Evolutionary conservation across 371 early-diverging fungal species (phyloP).

Genomic region (Mortierella sp.): DNA sequence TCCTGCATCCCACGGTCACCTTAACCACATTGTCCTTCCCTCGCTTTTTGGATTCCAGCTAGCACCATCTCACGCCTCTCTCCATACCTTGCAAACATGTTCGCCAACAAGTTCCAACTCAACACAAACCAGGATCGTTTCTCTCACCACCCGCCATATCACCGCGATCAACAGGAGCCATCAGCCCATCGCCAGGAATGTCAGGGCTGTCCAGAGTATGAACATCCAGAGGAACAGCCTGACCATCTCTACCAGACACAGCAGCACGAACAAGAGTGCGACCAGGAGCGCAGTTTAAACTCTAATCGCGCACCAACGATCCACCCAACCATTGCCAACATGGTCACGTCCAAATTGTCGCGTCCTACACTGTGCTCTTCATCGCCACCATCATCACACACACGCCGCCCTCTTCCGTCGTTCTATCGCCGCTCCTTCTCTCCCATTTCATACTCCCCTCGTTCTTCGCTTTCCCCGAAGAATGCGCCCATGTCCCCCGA

Average conservation of each 20-base stretch:
- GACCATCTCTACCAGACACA: conserved; percentile 1
- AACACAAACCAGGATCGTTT: conserved; percentile 1
- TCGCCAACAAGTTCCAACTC: conserved; percentile 30
- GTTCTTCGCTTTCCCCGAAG: conserved; percentile 17
- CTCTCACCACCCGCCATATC: background rate
- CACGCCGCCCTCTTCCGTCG: conserved; percentile 4
- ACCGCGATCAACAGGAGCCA: background rate
- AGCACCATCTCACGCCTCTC: background rate
- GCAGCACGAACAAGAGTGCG: conserved; percentile 1
- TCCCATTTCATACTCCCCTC: conserved; percentile 13
- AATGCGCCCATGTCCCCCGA: conserved; percentile 22
- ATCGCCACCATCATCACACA: conserved; percentile 19
- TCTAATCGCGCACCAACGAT: conserved; percentile 15
- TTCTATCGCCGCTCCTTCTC: conserved; percentile 19
- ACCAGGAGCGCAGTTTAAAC: conserved; percentile 4
- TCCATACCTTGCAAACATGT: conserved; percentile 7
- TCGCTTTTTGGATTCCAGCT: background rate
- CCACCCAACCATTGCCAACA: conserved; percentile 42
- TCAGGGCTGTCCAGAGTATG: background rate
- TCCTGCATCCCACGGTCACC: no score
- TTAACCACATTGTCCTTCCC: no score
- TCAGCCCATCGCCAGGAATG: conserved; percentile 1
- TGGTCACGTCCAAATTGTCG: conserved; percentile 14
- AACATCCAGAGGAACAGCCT: background rate
- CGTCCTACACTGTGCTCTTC: background rate